phyloP scores from a whole-genome alignment of 2,329 filamentous ascomycete genomes.

The Diaporthe capsici region DNA sequence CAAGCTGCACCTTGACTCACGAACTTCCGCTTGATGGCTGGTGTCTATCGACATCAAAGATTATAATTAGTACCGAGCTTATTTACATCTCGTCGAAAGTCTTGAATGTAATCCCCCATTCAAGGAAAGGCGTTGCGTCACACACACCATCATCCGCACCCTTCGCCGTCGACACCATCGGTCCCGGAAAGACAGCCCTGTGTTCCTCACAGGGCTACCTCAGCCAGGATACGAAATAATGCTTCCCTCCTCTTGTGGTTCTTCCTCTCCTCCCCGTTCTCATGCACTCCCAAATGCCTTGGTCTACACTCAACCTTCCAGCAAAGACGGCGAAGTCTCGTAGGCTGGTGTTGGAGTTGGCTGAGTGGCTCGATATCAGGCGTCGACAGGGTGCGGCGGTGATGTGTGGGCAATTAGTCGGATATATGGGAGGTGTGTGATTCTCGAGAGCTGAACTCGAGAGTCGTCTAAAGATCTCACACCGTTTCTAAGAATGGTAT shows the following conservation, averaged over 20 bases:
- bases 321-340: not conserved
- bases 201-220: not conserved
- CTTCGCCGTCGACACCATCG: slow-evolving; percentile 15
- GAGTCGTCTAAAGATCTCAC: slow-evolving; percentile 34
- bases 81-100: slow-evolving; percentile 23
- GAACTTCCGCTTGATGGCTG: not conserved
- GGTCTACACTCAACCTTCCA: not conserved
- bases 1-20: not conserved
- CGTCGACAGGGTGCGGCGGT: slow-evolving; percentile 31
- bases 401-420: slow-evolving; percentile 36
- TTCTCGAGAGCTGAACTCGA: slow-evolving; percentile 34
- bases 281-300: not conserved
- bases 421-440: slow-evolving; percentile 37
- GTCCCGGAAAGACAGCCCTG: not conserved
- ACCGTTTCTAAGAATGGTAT: slow-evolving; percentile 32
- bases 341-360: not conserved
- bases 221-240: slow-evolving; percentile 11
- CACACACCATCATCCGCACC: slow-evolving; percentile 15
- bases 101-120: slow-evolving; percentile 32
- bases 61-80: slow-evolving; percentile 27
- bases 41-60: not conserved
- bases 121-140: slow-evolving; percentile 36
- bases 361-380: not conserved
- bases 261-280: no score
- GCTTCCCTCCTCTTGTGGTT: no score